A percentile compares a stretch with the other conserved stretches of the same genome.
Evolutionary conservation across 805 yeast species (phyloP).

Genomic region (Saturnispora hagleri): DNA sequence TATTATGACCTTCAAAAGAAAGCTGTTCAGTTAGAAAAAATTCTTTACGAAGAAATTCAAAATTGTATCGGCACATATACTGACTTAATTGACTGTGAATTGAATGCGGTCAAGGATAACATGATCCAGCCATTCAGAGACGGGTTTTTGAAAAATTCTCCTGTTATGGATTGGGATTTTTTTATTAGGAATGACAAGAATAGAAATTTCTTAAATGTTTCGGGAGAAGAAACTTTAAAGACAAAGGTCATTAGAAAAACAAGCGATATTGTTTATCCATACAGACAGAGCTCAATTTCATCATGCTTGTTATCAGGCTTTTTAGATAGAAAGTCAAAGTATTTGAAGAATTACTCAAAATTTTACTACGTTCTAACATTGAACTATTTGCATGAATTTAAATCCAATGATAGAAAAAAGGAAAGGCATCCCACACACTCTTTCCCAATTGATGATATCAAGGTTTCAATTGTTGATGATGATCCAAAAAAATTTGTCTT

Average conservation of each 20-base stretch:
- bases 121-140: conserved; percentile 45
- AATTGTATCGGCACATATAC: conserved; percentile 44
- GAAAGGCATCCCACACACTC: conserved; percentile 40
- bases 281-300: conserved; percentile 40
- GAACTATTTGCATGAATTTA: conserved; percentile 60
- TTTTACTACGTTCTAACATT: conserved; percentile 63
- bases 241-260: conserved; percentile 36
- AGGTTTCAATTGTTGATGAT: conserved; percentile 26
- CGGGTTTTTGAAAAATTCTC: conserved; percentile 45
- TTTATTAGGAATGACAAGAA: conserved; percentile 41
- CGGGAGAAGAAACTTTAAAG: conserved; percentile 24
- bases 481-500: conserved; percentile 32
- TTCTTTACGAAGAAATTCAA: conserved; percentile 55
- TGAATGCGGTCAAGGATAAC: conserved; percentile 36
- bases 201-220: conserved; percentile 33
- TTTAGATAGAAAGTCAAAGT: conserved; percentile 52
- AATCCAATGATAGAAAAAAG: conserved; percentile 43
- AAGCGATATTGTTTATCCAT: conserved; percentile 45
- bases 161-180: conserved; percentile 63
- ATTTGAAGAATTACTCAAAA: conserved; percentile 48
- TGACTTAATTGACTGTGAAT: conserved; percentile 42
- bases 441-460: conserved; percentile 28
- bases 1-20: conserved; percentile 54
- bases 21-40: conserved; percentile 56
- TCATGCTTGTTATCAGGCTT: conserved; percentile 52